Evolutionary conservation across 208 protist genomes (phyloP).

Genomic region (Trypanosoma lewisi): DNA sequence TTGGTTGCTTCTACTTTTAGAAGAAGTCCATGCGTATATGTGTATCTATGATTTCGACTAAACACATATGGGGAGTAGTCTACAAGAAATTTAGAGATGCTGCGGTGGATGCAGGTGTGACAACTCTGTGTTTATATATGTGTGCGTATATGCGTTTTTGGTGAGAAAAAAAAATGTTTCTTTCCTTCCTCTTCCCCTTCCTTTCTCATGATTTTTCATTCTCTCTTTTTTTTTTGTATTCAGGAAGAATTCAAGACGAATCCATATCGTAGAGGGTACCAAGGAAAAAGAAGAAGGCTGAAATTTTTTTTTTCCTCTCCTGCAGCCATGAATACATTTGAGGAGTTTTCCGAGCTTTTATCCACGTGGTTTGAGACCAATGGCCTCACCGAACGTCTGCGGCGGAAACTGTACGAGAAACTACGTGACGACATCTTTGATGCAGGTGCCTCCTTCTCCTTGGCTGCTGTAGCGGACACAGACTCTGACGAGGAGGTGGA

Average conservation of each 20-base stretch:
- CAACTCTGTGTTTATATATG: background rate
- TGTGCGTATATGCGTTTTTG: background rate
- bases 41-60: too few species aligned
- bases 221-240: slow-evolving; percentile 34
- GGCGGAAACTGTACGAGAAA: slow-evolving; percentile 36
- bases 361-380: slow-evolving; percentile 35
- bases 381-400: slow-evolving; percentile 30
- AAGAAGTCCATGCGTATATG: too few species aligned
- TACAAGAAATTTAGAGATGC: too few species aligned
- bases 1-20: slow-evolving; percentile 4
- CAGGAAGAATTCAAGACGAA: slow-evolving; percentile 7
- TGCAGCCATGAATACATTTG: slow-evolving; percentile 20
- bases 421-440: slow-evolving; percentile 41
- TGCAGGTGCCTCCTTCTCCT: slow-evolving; percentile 33
- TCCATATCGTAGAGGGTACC: background rate
- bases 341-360: slow-evolving; percentile 33
- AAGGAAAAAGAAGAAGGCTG: background rate
- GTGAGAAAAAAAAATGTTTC: slow-evolving; percentile 3
- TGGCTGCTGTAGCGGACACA: slow-evolving; percentile 23
- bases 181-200: too few species aligned
- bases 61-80: too few species aligned
- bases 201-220: background rate
- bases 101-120: too few species aligned
- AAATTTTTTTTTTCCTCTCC: background rate
- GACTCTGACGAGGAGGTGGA: slow-evolving; percentile 22